phyloP scores from a whole-genome alignment of 2,329 filamentous ascomycete genomes.

The Leptosphaerulina australis region DNA sequence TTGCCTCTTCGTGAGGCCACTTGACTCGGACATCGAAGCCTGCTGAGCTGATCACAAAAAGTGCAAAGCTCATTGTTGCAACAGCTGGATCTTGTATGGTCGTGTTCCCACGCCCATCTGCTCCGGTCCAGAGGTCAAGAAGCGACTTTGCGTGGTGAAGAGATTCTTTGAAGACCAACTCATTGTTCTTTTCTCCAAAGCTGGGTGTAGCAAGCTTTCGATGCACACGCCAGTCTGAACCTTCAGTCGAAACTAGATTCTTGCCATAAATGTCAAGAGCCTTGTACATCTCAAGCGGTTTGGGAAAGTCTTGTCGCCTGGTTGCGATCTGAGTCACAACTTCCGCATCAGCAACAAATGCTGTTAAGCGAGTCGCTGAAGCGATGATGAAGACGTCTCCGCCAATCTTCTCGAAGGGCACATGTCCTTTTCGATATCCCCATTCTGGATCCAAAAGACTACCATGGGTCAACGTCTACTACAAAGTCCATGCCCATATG shows the following conservation, averaged over 20 bases:
- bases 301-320: slow-evolving; percentile 73
- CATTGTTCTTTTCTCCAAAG: slow-evolving; percentile 78
- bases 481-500: neutral
- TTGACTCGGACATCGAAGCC: slow-evolving; percentile 69
- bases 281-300: slow-evolving; percentile 65
- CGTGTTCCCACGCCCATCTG: slow-evolving; percentile 31
- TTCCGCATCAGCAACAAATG: slow-evolving; percentile 68
- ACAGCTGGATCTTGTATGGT: slow-evolving; percentile 64
- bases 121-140: slow-evolving; percentile 40
- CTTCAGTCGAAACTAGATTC: slow-evolving; percentile 75
- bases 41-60: slow-evolving; percentile 69
- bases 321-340: slow-evolving; percentile 69
- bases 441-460: slow-evolving; percentile 66
- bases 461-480: slow-evolving; percentile 10
- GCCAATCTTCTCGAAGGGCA: slow-evolving; percentile 64
- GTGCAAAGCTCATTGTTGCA: slow-evolving; percentile 69
- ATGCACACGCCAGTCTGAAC: slow-evolving; percentile 72
- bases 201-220: slow-evolving; percentile 72
- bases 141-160: slow-evolving; percentile 62
- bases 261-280: slow-evolving; percentile 70
- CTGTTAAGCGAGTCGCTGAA: slow-evolving; percentile 59
- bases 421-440: slow-evolving; percentile 62
- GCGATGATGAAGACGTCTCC: slow-evolving; percentile 69
- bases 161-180: slow-evolving; percentile 68
- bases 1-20: slow-evolving; percentile 64